A percentile compares a stretch with the other conserved stretches of the same genome.
phyloP scores from a whole-genome alignment of 345 rosid species.

The Populus davidiana region DNA sequence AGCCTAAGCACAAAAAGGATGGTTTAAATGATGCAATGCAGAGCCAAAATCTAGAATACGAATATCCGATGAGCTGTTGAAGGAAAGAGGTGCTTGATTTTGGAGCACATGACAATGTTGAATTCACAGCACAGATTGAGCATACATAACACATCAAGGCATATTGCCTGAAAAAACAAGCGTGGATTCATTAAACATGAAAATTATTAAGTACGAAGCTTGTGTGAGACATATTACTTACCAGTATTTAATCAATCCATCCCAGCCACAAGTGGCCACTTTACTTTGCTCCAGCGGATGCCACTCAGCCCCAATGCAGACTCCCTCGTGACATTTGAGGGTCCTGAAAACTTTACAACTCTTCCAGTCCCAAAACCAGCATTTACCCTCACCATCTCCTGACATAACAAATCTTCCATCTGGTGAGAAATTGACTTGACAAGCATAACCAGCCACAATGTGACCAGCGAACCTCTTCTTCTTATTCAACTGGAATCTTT shows the following conservation, averaged over 20 bases:
- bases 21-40: not conserved
- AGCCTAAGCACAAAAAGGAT: not conserved
- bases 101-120: not conserved
- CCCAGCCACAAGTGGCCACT: conserved; percentile 99
- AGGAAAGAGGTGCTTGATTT: not conserved
- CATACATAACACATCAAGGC: not conserved
- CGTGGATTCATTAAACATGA: not conserved
- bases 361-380: conserved; percentile 99
- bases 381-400: conserved; percentile 98
- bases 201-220: not conserved
- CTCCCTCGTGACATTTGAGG: conserved; percentile 85
- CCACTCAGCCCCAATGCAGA: conserved; percentile 90
- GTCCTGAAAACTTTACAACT: conserved; percentile 91
- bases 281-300: conserved; percentile 97
- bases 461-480: conserved; percentile 97
- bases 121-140: not conserved
- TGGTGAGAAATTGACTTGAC: conserved; percentile 97
- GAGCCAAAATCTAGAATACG: not conserved
- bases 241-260: conserved; percentile 97
- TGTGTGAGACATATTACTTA: conserved; percentile 33
- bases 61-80: not conserved
- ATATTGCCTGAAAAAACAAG: not conserved
- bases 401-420: conserved; percentile 99
- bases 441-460: conserved; percentile 90
- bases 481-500: conserved; percentile 95